Evolutionary conservation across 495 filamentous ascomycete species (phyloP).

Genomic region (Trichoderma parareesei): DNA sequence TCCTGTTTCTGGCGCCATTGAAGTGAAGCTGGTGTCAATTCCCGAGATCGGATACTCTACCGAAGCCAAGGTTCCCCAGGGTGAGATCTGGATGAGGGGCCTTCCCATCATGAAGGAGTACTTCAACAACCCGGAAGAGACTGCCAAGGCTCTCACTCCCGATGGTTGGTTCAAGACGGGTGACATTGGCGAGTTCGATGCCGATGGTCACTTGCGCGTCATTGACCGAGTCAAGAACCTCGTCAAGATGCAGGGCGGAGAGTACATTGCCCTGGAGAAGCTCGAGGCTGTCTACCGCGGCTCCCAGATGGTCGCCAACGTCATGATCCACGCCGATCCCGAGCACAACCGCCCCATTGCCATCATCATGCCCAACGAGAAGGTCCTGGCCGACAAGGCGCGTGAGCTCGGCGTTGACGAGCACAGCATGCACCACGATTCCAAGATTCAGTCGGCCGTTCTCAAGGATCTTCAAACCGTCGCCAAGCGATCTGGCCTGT

Average conservation of each 20-base stretch:
- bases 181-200: constrained; percentile 71
- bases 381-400: constrained; percentile 43
- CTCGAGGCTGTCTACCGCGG: constrained; percentile 58
- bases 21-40: constrained; percentile 68
- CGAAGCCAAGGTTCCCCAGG: constrained; percentile 70
- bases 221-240: constrained; percentile 88
- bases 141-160: constrained; percentile 63
- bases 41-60: constrained; percentile 82
- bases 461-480: constrained; percentile 45
- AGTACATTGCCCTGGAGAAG: constrained; percentile 61
- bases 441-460: constrained; percentile 42
- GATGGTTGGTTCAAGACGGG: constrained; percentile 94
- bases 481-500: constrained; percentile 44
- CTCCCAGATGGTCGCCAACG: constrained; percentile 43
- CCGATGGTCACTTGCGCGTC: constrained; percentile 70
- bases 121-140: constrained; percentile 75
- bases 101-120: constrained; percentile 63
- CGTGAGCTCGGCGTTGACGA: constrained; percentile 41
- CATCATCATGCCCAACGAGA: constrained; percentile 49
- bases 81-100: constrained; percentile 76
- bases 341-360: constrained; percentile 46
- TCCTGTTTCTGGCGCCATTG: constrained; percentile 49
- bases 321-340: constrained; percentile 51
- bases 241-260: constrained; percentile 57
- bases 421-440: constrained; percentile 32